Conservation (phyloP, 148 eudicot species). For the Heliosperma pusillum region DNA sequence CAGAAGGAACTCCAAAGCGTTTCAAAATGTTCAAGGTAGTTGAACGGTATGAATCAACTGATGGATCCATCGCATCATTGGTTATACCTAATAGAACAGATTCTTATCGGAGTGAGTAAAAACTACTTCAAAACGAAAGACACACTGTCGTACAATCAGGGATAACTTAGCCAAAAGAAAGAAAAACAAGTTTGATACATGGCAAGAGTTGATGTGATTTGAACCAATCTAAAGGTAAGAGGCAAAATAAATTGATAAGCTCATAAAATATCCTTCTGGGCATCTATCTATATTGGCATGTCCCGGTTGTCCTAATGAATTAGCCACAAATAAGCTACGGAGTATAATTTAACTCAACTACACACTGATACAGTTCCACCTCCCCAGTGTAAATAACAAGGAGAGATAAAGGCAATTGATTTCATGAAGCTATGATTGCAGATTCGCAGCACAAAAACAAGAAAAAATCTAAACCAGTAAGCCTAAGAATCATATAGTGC, state of each 20-base stretch:
- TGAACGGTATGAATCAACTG: slow-evolving; percentile 76
- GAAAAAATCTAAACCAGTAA: not conserved
- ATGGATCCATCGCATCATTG: slow-evolving; percentile 78
- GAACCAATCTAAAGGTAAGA: not conserved
- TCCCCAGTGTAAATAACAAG: not conserved
- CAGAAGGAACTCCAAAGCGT: slow-evolving; percentile 78
- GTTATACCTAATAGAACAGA: slow-evolving; percentile 61
- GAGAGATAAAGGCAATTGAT: no score
- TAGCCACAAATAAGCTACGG: not conserved
- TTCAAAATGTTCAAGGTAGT: slow-evolving; percentile 66
- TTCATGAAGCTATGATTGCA: not conserved
- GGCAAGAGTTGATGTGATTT: not conserved
- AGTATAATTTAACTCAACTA: not conserved
- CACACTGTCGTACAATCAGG: not conserved
- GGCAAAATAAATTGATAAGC: not conserved
- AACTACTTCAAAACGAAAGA: not conserved
- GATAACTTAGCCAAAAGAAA: not conserved
- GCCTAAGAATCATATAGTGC: not conserved
- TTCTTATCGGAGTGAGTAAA: not conserved
- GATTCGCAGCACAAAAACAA: not conserved
- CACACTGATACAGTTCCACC: not conserved
- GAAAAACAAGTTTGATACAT: not conserved
- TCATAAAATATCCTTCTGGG: not conserved
- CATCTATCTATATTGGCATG: not conserved
- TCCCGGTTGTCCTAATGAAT: not conserved